Evolutionary conservation across 306 rosid genomes (phyloP), one percentile per base, ranked within the genome.

Genomic region (Mimosa pudica): DNA sequence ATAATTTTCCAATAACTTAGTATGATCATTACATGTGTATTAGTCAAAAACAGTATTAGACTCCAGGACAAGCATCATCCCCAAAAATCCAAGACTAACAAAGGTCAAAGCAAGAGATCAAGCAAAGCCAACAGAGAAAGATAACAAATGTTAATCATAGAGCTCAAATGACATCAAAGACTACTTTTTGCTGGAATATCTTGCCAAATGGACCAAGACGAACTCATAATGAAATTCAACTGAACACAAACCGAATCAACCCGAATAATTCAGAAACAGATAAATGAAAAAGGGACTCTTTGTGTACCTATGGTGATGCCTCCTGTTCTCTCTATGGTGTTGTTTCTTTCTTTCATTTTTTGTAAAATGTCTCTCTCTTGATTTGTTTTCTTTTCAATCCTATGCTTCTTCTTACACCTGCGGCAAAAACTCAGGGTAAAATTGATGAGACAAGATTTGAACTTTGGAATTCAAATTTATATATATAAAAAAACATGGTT

Each of bases 1-100:
- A 73, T 13, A 82, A 80, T n/a, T 80, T 60, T 36, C 13, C 72
- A 44, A 80, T 35, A 44, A 54, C 63, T 63, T 77, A 69, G 41
- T 30, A 58, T 71, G 45, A 77, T 32, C 74, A 61, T 62, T 42
- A 69, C 66, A 70, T 32, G 18, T 9, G 64, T 57, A 18, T 3
- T 7, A 57, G 41, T 61, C 10, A 3, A 16, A 24, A 20, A 62
- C 17, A 30, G 35, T 10, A 35, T 57, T 67, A 8, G 73, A 81
- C 58, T 60, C 60, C 49, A 32, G 57, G 66, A n/a, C 70, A 58
- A 52, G 77, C 20, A 13, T 17, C 30, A 14, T 20, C 13, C 58
- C 61, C 44, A 10, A 58, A 74, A 18, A 42, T 52, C 71, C 9
- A n/a, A 77, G 47, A 72, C 52, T 73, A 18, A 14, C 24, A 67